Conservation (phyloP, 106 monocot genomes). For the Iris macrosiphon region DNA sequence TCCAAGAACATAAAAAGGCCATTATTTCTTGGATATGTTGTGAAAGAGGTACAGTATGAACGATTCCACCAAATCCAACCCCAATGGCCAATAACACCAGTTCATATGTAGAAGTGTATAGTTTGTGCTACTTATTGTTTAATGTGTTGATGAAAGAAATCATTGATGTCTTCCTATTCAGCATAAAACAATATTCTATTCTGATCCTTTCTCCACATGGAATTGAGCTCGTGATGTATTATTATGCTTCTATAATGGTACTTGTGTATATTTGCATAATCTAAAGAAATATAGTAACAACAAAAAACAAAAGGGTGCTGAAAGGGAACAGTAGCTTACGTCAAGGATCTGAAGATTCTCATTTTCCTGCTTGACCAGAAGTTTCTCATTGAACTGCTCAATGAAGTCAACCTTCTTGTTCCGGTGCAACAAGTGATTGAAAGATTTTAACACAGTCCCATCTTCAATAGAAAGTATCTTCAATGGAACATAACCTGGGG, state of each 20-base stretch:
- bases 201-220: background rate
- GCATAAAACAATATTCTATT: too few relatives aligned
- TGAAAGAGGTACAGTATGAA: too few relatives aligned
- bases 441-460: slow-evolving; percentile 56
- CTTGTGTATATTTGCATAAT: background rate
- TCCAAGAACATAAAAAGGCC: too few relatives aligned
- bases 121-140: too few relatives aligned
- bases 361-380: slow-evolving; percentile 75
- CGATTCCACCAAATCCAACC: too few relatives aligned
- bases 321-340: slow-evolving; percentile 17
- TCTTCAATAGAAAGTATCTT: slow-evolving; percentile 77
- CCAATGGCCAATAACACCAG: too few relatives aligned
- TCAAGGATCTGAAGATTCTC: slow-evolving; percentile 81
- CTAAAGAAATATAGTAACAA: background rate
- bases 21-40: too few relatives aligned
- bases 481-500: slow-evolving; percentile 44
- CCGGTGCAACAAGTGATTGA: slow-evolving; percentile 52
- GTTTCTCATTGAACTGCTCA: slow-evolving; percentile 82
- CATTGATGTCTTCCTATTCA: too few relatives aligned
- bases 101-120: too few relatives aligned
- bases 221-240: background rate
- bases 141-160: too few relatives aligned
- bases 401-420: slow-evolving; percentile 77
- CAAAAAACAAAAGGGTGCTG: too few relatives aligned
- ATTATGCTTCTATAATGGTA: too few relatives aligned